phyloP scores from a whole-genome alignment of 2,329 filamentous ascomycete species.

The Penicillium brasilianum region DNA sequence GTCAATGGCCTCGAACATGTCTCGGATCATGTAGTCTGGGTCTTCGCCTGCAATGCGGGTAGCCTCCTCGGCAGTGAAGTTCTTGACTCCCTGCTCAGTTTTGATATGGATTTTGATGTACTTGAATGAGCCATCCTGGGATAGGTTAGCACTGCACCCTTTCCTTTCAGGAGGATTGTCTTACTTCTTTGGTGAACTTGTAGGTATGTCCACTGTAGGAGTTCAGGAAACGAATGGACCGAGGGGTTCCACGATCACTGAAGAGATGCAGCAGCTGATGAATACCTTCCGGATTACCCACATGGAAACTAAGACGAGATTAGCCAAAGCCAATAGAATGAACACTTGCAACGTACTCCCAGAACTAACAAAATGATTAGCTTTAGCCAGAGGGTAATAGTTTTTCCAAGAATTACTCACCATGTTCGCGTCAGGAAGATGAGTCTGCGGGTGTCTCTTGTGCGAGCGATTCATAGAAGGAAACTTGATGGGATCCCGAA shows the following conservation, averaged over 20 bases:
- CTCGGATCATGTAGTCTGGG: slow-evolving; percentile 78
- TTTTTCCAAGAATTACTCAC: slow-evolving; percentile 11
- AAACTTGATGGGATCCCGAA: slow-evolving; percentile 71
- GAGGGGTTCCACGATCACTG: slow-evolving; percentile 66
- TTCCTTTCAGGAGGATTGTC: not conserved
- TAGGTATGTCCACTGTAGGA: slow-evolving; percentile 66
- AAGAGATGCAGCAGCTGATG: slow-evolving; percentile 68
- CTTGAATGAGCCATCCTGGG: slow-evolving; percentile 61
- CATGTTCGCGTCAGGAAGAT: slow-evolving; percentile 36
- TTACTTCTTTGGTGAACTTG: slow-evolving; percentile 13
- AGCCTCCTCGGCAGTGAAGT: slow-evolving; percentile 68
- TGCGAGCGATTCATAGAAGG: slow-evolving; percentile 73
- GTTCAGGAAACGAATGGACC: slow-evolving; percentile 65
- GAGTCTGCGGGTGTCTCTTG: slow-evolving; percentile 59
- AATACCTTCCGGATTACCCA: slow-evolving; percentile 64
- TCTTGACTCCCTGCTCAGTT: slow-evolving; percentile 49
- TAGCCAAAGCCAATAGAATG: not conserved
- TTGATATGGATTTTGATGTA: slow-evolving; percentile 64
- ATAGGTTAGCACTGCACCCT: not conserved
- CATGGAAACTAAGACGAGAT: slow-evolving; percentile 47
- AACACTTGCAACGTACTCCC: slow-evolving; percentile 32
- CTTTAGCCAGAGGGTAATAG: not conserved
- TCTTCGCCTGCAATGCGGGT: slow-evolving; percentile 73
- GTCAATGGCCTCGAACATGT: slow-evolving; percentile 73
- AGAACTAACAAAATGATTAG: slow-evolving; percentile 29